Evolutionary conservation across 345 rosid species (phyloP).

Genomic region (Eutrema yunnanense): DNA sequence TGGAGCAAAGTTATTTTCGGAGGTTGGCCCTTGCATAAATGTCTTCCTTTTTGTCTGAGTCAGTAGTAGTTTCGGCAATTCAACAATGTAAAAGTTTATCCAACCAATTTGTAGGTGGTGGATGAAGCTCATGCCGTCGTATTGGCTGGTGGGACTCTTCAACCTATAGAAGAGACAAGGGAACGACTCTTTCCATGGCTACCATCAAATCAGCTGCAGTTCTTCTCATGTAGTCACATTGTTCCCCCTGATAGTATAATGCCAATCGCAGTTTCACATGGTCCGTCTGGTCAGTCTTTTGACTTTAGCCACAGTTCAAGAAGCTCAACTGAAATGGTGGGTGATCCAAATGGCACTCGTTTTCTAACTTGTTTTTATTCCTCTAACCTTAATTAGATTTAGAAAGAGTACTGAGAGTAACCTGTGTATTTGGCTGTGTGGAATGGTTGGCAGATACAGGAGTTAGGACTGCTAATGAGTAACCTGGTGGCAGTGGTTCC

Average conservation of each 20-base stretch:
- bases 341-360: conserved; percentile 12
- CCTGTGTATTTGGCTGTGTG: not conserved
- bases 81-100: conserved; percentile 6
- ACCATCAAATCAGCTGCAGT: conserved; percentile 54
- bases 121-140: conserved; percentile 77
- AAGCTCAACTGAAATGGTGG: conserved; percentile 59
- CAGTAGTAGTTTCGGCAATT: not conserved
- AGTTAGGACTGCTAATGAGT: conserved; percentile 80
- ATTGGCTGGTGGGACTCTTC: conserved; percentile 93
- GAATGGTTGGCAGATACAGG: conserved; percentile 55
- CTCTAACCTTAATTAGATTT: not conserved
- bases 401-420: conserved; percentile 10
- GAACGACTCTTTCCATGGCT: conserved; percentile 89
- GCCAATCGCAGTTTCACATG: conserved; percentile 73
- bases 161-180: conserved; percentile 92
- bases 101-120: conserved; percentile 49
- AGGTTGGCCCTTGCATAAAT: conserved; percentile 45
- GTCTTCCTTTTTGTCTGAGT: not conserved
- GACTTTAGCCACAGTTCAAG: conserved; percentile 87
- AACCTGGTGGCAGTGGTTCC: conserved; percentile 77
- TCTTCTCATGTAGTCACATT: conserved; percentile 88
- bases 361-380: not conserved
- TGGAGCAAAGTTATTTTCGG: conserved; percentile 77
- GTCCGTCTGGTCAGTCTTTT: conserved; percentile 74
- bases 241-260: conserved; percentile 77